Evolutionary conservation across 108 stramenopile genomes (phyloP), one percentile per base, ranked within the genome.

Genomic region (Skeletonema grethae): DNA sequence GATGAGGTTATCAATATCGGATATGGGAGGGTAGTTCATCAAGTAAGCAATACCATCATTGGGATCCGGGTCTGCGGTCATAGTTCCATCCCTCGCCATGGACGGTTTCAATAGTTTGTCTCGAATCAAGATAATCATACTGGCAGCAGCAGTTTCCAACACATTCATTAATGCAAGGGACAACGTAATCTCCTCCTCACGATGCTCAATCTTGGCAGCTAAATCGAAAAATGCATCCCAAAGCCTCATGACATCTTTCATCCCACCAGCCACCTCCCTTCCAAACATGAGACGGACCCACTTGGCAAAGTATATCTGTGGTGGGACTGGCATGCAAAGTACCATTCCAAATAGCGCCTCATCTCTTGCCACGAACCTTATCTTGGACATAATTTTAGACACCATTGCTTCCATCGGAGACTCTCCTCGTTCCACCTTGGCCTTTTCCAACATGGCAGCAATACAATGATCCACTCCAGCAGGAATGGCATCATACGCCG

Each of bases 241-340:
- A 29, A 86, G 61, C 15, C 59, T 31, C 82, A 86, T 36, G 18
- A 83, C 85, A 57, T 50, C 18, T 3, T 77, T 46, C 53, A 82
- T 67, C 5, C 78, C 78, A 4, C 82, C 77, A 5, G 72, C 38
- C 11, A 82, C 82, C 67, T 94, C 94, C 65, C 94, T 64, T 2
- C 84, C 86, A 73, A 90, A 92, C 84, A 95, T 75, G 7, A 95
- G 77, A 7, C 91, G 87, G 20, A 92, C 75, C 94, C 89, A 92
- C 62, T 86, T 73, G 20, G 86, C 84, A 69, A 85, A 88, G 55
- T 90, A 89, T 6, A 90, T 66, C 41, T 83, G 71, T 4, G 82
- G 82, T 11, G 82, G 82, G n/a, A 70, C 70, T 16, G 62, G 55
- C 57, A 84, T 55, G 32, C 61, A 53, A 60, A 79, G 55, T 39